A percentile compares a stretch with the other conserved stretches of the same genome.
Evolutionary conservation across 228 moss, liverwort and hornwort genomes (phyloP).

Genomic region (Sphagnum fallax): DNA sequence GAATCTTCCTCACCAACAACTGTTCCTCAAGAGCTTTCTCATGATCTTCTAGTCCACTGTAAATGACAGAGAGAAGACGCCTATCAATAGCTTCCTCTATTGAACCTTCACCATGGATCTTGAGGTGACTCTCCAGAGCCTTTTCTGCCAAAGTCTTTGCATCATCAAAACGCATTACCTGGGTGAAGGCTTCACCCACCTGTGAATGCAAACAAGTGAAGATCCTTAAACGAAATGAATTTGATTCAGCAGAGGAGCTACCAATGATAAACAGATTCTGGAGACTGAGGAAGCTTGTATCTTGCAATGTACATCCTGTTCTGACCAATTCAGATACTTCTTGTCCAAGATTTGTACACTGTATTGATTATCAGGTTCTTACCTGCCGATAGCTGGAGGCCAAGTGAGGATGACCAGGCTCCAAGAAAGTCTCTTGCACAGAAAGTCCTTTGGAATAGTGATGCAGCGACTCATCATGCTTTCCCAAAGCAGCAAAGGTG

Average conservation of each 20-base stretch:
- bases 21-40: conserved; percentile 33
- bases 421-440: conserved; percentile 36
- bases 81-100: conserved; percentile 45
- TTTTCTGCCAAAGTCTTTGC: conserved; percentile 21
- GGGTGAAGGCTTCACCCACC: conserved; percentile 25
- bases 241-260: no score
- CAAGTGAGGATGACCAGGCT: conserved; percentile 23
- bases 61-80: conserved; percentile 37
- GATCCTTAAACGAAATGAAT: no score
- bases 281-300: no score
- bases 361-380: neutral
- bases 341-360: no score
- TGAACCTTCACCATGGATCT: conserved; percentile 21
- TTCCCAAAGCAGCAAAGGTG: conserved; percentile 25
- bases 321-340: no score
- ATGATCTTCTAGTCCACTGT: conserved; percentile 37
- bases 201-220: no score
- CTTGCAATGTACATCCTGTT: no score
- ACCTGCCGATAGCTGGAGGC: conserved; percentile 31
- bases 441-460: conserved; percentile 26
- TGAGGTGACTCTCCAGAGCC: conserved; percentile 23
- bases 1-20: conserved; percentile 24
- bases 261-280: no score
- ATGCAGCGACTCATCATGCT: conserved; percentile 32
- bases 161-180: conserved; percentile 38